phyloP scores from a whole-genome alignment of 2,329 filamentous ascomycete species.

The Aspergillus latus region DNA sequence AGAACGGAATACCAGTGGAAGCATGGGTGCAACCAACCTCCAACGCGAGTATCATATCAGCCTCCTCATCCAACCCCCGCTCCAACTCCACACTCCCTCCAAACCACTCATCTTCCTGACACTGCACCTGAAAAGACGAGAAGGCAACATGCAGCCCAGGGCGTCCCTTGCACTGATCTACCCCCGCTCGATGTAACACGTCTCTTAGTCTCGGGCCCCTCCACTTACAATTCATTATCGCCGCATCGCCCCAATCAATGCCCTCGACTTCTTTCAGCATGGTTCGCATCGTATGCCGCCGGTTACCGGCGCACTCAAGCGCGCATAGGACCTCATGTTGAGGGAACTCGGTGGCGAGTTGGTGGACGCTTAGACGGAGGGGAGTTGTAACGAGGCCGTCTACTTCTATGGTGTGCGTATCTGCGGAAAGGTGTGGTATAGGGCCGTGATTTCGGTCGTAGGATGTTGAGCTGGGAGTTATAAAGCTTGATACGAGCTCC shows the following conservation, averaged over 20 bases:
- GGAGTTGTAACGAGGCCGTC: constrained; percentile 50
- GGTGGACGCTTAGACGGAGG: constrained; percentile 47
- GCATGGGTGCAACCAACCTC: constrained; percentile 35
- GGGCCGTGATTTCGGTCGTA: constrained; percentile 61
- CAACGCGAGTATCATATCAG: constrained; percentile 51
- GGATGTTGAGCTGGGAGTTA: constrained; percentile 51
- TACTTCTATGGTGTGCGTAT: constrained; percentile 47
- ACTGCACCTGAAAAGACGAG: constrained; percentile 53
- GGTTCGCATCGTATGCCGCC: constrained; percentile 62
- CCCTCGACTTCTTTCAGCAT: constrained; percentile 59
- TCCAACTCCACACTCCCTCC: constrained; percentile 55
- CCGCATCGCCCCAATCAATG: constrained; percentile 61
- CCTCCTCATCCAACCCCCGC: constrained; percentile 45
- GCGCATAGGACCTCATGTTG: constrained; percentile 59
- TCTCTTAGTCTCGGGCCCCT: constrained; percentile 55
- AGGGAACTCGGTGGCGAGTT: constrained; percentile 49
- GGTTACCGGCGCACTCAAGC: constrained; percentile 61
- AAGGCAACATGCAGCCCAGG: constrained; percentile 54
- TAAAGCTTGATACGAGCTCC: constrained; percentile 44
- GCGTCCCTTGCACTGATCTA: constrained; percentile 30
- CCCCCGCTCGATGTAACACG: constrained; percentile 50
- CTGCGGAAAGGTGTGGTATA: constrained; percentile 50
- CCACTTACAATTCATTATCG: constrained; percentile 62
- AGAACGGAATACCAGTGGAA: no score
- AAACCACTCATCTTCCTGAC: constrained; percentile 60